Evolutionary conservation across 805 yeast species (phyloP).

Genomic region (Schizosaccharomyces japonicus): DNA sequence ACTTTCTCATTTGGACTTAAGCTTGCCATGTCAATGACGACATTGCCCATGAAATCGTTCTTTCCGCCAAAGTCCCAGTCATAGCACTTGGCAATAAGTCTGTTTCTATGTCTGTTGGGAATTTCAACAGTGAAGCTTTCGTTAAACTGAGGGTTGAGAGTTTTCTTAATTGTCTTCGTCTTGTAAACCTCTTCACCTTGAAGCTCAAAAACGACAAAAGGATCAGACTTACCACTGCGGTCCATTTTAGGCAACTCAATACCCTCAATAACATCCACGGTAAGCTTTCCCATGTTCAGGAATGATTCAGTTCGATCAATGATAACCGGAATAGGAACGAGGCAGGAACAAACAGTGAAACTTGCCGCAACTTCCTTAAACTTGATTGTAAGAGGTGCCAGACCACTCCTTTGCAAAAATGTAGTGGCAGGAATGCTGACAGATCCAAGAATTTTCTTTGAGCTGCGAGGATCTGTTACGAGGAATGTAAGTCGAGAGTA

Average conservation of each 20-base stretch:
- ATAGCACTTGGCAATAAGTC: slow-evolving; percentile 30
- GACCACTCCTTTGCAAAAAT: neutral
- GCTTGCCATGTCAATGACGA: slow-evolving; percentile 30
- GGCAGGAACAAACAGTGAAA: slow-evolving; percentile 27
- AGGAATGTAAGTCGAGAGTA: neutral
- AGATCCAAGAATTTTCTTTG: neutral
- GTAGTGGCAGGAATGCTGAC: too few species aligned
- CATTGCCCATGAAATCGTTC: slow-evolving; percentile 62
- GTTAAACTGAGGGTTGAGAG: slow-evolving; percentile 76
- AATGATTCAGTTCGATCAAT: slow-evolving; percentile 56
- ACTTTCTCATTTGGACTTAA: slow-evolving; percentile 34
- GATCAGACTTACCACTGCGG: slow-evolving; percentile 80
- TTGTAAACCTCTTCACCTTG: slow-evolving; percentile 43
- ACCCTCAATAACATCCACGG: slow-evolving; percentile 39
- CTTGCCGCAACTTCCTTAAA: slow-evolving; percentile 3
- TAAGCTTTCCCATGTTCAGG: slow-evolving; percentile 48
- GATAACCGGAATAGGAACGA: slow-evolving; percentile 46
- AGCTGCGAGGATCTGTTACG: too few species aligned
- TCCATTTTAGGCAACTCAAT: slow-evolving; percentile 62
- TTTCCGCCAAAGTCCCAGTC: slow-evolving; percentile 91
- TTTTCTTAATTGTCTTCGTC: slow-evolving; percentile 62
- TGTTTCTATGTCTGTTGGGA: slow-evolving; percentile 36
- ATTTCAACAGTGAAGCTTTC: slow-evolving; percentile 37
- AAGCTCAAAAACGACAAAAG: slow-evolving; percentile 47
- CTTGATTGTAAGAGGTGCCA: neutral